phyloP scores from a whole-genome alignment of 495 filamentous ascomycete genomes.

The Trypethelium eluteriae region DNA sequence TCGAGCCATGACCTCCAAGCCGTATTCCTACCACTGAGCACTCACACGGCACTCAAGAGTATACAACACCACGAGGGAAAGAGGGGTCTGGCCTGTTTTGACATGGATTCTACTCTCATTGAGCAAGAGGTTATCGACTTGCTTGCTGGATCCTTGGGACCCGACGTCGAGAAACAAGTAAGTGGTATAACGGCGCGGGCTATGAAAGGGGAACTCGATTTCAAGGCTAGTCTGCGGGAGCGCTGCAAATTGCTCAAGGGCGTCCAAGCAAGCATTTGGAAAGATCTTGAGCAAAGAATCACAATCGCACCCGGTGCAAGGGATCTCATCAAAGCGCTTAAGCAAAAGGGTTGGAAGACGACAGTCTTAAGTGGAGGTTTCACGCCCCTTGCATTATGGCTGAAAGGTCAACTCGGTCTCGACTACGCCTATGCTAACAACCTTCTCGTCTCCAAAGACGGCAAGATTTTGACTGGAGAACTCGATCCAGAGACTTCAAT shows the following conservation, averaged over 20 bases:
- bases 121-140: slow-evolving; percentile 95
- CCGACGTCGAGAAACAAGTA: slow-evolving; percentile 53
- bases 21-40: slow-evolving; percentile 58
- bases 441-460: slow-evolving; percentile 58
- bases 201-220: slow-evolving; percentile 97
- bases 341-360: slow-evolving; percentile 68
- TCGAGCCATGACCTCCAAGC: slow-evolving; percentile 58
- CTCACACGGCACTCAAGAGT: slow-evolving; percentile 62
- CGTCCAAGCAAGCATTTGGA: slow-evolving; percentile 70
- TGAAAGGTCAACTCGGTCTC: slow-evolving; percentile 69
- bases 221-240: slow-evolving; percentile 68
- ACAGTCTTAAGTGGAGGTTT: slow-evolving; percentile 92
- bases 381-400: slow-evolving; percentile 76
- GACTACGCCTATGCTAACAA: slow-evolving; percentile 85
- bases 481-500: slow-evolving; percentile 61
- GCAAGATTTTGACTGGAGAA: slow-evolving; percentile 69
- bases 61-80: background rate
- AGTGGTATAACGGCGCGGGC: slow-evolving; percentile 80
- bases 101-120: slow-evolving; percentile 97
- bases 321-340: slow-evolving; percentile 64
- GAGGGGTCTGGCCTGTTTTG: slow-evolving; percentile 72
- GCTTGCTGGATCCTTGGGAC: slow-evolving; percentile 69
- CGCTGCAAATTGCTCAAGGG: slow-evolving; percentile 75
- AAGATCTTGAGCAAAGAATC: slow-evolving; percentile 62
- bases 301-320: slow-evolving; percentile 74